Evolutionary conservation across 2,329 filamentous ascomycete genomes (phyloP).

Genomic region (Cladobotryum protrusum): DNA sequence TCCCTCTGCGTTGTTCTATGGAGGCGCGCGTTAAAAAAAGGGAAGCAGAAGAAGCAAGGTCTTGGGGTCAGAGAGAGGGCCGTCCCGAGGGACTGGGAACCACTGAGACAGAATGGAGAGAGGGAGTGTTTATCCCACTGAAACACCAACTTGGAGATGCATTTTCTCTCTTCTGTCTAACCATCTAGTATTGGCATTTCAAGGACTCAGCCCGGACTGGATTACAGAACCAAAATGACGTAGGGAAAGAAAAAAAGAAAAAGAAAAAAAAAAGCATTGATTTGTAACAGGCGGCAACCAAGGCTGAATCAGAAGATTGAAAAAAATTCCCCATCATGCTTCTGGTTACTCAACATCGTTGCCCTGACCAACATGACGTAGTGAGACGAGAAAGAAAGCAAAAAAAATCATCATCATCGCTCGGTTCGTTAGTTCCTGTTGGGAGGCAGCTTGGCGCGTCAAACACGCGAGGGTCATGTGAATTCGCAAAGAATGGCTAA

Average conservation of each 20-base stretch:
- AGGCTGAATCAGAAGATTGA: background rate
- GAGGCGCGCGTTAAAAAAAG: background rate
- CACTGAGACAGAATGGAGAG: background rate
- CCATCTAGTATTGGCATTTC: too few species aligned
- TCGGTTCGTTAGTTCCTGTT: background rate
- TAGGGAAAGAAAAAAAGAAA: too few species aligned
- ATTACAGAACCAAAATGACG: too few species aligned
- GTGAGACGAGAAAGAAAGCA: background rate
- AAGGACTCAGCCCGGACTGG: too few species aligned
- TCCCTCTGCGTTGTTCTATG: background rate
- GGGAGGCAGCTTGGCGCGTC: background rate
- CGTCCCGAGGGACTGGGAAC: background rate
- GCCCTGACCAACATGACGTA: background rate
- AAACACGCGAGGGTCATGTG: slow-evolving; percentile 1
- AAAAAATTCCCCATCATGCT: background rate
- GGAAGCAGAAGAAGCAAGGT: background rate
- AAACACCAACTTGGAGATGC: background rate
- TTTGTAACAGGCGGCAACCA: background rate
- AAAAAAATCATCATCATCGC: background rate
- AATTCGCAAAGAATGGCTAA: background rate
- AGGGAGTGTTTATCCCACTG: background rate
- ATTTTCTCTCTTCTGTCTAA: too few species aligned
- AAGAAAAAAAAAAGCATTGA: too few species aligned
- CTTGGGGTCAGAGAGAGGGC: background rate
- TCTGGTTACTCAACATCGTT: too few species aligned